Base-by-base conservation (phyloP, 805 yeast genomes). In the Wickerhamiella kurtzmanii region DNA sequence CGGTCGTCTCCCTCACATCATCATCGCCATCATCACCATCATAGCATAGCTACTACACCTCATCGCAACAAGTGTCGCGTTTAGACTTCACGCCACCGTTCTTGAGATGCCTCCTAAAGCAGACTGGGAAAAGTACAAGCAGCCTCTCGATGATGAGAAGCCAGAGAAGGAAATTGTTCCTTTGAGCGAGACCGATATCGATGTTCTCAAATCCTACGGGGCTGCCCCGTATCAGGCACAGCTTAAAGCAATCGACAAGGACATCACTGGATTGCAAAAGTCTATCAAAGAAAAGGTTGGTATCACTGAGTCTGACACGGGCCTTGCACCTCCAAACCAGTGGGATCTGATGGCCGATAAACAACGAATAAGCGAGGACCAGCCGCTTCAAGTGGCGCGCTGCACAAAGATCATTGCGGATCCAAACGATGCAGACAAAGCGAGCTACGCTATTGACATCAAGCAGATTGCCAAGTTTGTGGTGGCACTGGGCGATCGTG, bases 271-370 rank as follows among this genome's bases (percentile, higher is more conserved):
- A 36, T 74, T 92, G 50, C 96, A 89, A 63, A 72, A 76, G 19
- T 77, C 87, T 55, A 94, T 94, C 59, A 89, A 89, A 62, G 96
- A 89, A 62, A 89, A 85, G 64, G 83, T 88, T 48, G 98, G 99
- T 43, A 53, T 64, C 45, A 56, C 63, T 48, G 99, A 92, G 65
- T 79, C 92, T 60, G 97, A 92, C 65, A 89, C 99, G 1, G 99
- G 99, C n/a, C 72, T 92, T 52, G 86, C 97, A 17, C 88, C 95
- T 44, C 95, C 96, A 4, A 94, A 85, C 60, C 69, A 89, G 55
- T 92, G 99, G 99, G 99, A 92, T 68, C 86, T 89, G 43, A 77
- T 80, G 73, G 97, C 96, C 22, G 99, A 92, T 67, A 82, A 83
- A 63, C 95, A 85, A 66, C 73, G 96, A 60, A 79, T 88, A 80